A percentile compares a stretch with the other conserved stretches of the same genome.
These are phyloP conservation scores for Verticillium klebahnii DNA, from an alignment of 2,329 filamentous ascomycete genomes.

Conservation along the genomic window DNA sequence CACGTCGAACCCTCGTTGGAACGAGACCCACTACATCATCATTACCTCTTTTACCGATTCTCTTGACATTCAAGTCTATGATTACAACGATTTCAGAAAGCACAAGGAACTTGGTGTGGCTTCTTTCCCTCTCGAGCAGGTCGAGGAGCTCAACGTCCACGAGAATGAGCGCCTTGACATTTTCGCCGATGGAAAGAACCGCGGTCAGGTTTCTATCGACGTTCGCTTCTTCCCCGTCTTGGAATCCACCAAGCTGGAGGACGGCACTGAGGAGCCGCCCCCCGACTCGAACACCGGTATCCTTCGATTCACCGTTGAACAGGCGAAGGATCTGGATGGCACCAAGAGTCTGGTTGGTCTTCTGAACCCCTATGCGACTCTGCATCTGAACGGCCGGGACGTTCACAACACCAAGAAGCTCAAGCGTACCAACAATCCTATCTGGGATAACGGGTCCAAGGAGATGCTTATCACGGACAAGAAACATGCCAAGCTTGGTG, in stretches of 20 bases:
- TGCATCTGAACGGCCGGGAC: constrained; percentile 89
- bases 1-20: constrained; percentile 85
- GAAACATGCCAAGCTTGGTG: constrained; percentile 81
- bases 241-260: constrained; percentile 63
- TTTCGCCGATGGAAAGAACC: constrained; percentile 74
- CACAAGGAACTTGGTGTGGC: constrained; percentile 91
- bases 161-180: constrained; percentile 86
- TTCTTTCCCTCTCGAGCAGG: constrained; percentile 76
- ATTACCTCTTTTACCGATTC: constrained; percentile 86
- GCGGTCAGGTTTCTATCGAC: constrained; percentile 76
- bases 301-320: constrained; percentile 85
- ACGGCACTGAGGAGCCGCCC: constrained; percentile 73
- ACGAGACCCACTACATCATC: constrained; percentile 94
- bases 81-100: constrained; percentile 94
- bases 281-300: constrained; percentile 94
- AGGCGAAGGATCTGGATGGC: constrained; percentile 92
- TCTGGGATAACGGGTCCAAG: constrained; percentile 90
- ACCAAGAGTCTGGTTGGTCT: constrained; percentile 87
- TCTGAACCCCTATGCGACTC: constrained; percentile 83
- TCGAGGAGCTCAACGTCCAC: constrained; percentile 71
- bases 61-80: constrained; percentile 78
- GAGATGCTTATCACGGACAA: constrained; percentile 94
- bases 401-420: constrained; percentile 86
- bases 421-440: constrained; percentile 95
- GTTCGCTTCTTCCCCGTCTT: constrained; percentile 94